Evolutionary conservation across 163 green algal genomes (phyloP).

Genomic region (Coccomyxa subellipsoidea): DNA sequence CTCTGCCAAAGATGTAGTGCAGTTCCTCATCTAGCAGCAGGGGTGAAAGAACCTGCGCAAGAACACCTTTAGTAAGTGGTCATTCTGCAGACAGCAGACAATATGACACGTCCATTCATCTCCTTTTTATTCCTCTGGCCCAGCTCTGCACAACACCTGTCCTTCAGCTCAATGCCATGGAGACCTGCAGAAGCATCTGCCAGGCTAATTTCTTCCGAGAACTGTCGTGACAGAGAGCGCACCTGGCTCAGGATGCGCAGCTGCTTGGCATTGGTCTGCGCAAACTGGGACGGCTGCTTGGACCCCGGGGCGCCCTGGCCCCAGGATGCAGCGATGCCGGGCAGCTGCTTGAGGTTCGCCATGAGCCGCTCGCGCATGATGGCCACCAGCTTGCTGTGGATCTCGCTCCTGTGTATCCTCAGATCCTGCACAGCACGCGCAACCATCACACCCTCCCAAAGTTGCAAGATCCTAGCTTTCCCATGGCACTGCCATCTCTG

Average conservation of each 20-base stretch:
- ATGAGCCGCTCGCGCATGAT: conserved; percentile 89
- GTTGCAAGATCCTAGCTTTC: background rate
- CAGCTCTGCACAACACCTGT: too few relatives aligned
- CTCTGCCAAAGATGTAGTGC: conserved; percentile 63
- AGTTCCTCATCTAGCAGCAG: conserved; percentile 62
- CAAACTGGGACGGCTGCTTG: conserved; percentile 32
- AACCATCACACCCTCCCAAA: too few relatives aligned
- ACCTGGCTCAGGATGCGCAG: conserved; percentile 39
- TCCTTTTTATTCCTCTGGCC: too few relatives aligned
- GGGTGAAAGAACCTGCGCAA: conserved; percentile 54
- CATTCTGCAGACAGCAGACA: too few relatives aligned
- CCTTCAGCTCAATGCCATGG: too few relatives aligned
- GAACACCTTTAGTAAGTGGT: too few relatives aligned
- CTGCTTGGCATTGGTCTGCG: conserved; percentile 43
- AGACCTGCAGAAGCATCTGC: background rate
- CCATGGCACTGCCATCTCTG: background rate
- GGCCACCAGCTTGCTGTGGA: conserved; percentile 88
- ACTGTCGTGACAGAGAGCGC: background rate
- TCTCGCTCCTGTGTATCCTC: conserved; percentile 77
- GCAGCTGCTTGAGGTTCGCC: conserved; percentile 38
- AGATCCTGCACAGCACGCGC: conserved; percentile 63
- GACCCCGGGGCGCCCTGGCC: background rate
- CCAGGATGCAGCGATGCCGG: conserved; percentile 41
- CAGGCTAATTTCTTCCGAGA: background rate
- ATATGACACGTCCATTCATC: too few relatives aligned